Evolutionary conservation across 2,329 filamentous ascomycete species (phyloP), one percentile per base, ranked within the genome.

Genomic region (Helminthosporium solani): DNA sequence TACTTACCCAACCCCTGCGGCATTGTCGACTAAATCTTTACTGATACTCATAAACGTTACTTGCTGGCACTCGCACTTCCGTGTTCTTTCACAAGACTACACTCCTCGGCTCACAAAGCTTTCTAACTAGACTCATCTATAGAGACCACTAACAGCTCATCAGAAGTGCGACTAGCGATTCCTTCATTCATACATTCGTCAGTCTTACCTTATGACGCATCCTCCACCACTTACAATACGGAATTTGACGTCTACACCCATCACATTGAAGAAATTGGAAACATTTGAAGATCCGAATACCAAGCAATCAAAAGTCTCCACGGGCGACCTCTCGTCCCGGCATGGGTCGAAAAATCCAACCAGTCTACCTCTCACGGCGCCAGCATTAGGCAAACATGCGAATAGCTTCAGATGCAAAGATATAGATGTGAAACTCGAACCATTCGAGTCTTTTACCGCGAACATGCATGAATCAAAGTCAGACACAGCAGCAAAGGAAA

Each of bases 161-260:
- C n/a, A n/a, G n/a, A n/a, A n/a, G n/a, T n/a, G n/a, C n/a, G n/a
- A n/a, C n/a, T n/a, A n/a, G n/a, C n/a, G n/a, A n/a, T n/a, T n/a
- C n/a, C n/a, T n/a, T n/a, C n/a, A n/a, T 25, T 5, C 23, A 25
- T 9, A 5, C 6, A 25, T 25, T 25, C 23, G 5, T 9, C 23
- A 9, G 23, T 5, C 23, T 9, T 36, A 20, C 34, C 34, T 9
- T 19, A 19, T 15, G 15, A 15, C 33, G 18, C 15, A 16, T 64
- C 47, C 57, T n/a, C 42, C 60, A n/a, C 60, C 66, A 16, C 74
- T 96, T 56, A 87, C 81, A 3, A 82, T 96, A 60, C 89, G 91
- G 61, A 96, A 96, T 70, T 75, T 95, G 54, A 92, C 88, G 35
- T 76, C 81, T 46, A 84, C 81, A 39, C 78, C 83, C n/a, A 75